Percentiles rank a stretch among this genome's conserved stretches.
Evolutionary conservation across 345 rosid genomes (phyloP).

Genomic region (Eucalyptus rudis): DNA sequence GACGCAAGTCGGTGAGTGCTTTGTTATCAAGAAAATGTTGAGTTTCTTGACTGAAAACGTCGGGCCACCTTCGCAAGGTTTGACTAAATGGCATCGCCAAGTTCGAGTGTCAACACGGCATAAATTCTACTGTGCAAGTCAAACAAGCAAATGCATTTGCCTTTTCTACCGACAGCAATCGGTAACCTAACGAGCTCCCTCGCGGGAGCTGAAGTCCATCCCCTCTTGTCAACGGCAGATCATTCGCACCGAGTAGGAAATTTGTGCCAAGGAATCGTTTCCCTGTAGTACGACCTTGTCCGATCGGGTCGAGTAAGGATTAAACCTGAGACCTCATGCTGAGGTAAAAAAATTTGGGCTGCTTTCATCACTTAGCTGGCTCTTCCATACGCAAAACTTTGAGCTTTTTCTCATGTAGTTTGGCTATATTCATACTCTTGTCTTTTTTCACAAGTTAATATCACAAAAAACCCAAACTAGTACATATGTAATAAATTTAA

Average conservation of each 20-base stretch:
- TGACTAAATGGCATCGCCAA: neutral
- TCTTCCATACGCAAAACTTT: no score
- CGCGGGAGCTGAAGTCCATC: neutral
- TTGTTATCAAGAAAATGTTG: neutral
- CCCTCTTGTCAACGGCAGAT: neutral
- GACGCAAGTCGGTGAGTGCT: neutral
- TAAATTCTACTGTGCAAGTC: neutral
- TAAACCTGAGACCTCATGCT: no score
- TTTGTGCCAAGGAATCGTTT: neutral
- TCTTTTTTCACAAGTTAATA: no score
- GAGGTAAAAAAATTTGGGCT: no score
- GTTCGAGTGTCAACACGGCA: neutral
- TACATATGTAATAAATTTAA: no score
- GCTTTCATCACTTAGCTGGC: no score
- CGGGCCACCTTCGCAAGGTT: neutral
- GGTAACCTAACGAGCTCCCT: neutral
- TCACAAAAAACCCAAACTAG: no score
- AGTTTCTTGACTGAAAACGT: neutral
- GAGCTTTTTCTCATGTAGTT: no score
- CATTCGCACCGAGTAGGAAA: neutral
- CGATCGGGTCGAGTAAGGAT: no score
- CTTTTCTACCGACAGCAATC: neutral
- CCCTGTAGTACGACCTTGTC: accelerated
- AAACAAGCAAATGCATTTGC: neutral
- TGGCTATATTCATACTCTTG: no score